Percentiles rank a stretch among this genome's conserved stretches.
phyloP scores from a whole-genome alignment of 2,329 filamentous ascomycete species.

The Fusarium sp. region DNA sequence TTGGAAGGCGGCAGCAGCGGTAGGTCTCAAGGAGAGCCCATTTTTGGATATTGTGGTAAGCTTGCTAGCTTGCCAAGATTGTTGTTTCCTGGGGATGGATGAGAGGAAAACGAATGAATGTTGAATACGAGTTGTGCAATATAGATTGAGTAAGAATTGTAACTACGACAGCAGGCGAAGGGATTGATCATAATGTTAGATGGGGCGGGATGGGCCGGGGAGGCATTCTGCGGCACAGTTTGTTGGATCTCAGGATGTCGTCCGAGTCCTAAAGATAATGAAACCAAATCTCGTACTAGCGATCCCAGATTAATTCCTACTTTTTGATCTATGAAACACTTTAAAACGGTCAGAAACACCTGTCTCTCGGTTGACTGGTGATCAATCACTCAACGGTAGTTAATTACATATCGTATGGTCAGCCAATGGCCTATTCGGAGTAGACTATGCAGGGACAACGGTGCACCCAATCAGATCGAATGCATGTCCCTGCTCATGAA shows the following conservation, averaged over 20 bases:
- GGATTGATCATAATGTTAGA: neutral
- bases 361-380: neutral
- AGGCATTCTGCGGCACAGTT: neutral
- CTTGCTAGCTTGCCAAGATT: slow-evolving; percentile 6
- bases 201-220: too few species aligned
- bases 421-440: neutral
- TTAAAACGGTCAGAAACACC: neutral
- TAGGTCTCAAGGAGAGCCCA: slow-evolving; percentile 22
- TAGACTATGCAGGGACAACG: slow-evolving; percentile 39
- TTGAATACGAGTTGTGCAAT: too few species aligned
- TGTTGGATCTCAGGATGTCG: neutral
- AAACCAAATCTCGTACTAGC: neutral
- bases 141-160: too few species aligned
- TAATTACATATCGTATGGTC: neutral
- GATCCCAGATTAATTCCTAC: neutral
- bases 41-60: slow-evolving; percentile 17
- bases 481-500: too few species aligned
- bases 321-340: neutral
- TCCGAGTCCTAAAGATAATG: neutral
- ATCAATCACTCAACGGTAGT: neutral
- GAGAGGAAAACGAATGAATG: neutral
- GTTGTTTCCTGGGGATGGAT: neutral
- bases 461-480: slow-evolving; percentile 21
- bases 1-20: slow-evolving; percentile 16
- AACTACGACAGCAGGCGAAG: neutral